Evolutionary conservation across 768 basidiomycete species (phyloP).

Genomic region (Mycena polygramma): DNA sequence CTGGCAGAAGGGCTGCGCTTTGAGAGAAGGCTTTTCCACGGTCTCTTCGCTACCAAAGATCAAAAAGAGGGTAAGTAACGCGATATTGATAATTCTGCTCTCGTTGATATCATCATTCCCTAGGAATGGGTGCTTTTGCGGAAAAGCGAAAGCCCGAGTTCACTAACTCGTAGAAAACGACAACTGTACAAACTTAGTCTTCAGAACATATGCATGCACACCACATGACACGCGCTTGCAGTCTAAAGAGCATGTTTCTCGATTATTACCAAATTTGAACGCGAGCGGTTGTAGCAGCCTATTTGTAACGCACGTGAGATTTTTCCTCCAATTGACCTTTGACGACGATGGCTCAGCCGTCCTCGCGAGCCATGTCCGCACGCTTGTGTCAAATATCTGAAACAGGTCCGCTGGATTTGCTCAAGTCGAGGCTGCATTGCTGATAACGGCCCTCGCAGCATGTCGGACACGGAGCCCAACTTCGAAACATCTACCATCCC

Average conservation of each 20-base stretch:
- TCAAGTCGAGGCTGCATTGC: not conserved
- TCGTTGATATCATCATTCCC: conserved; percentile 23
- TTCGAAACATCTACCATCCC: conserved; percentile 2
- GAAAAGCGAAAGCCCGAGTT: conserved; percentile 94
- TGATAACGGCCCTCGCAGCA: conserved; percentile 1
- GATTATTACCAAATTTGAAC: conserved; percentile 21
- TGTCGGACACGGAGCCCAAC: not conserved
- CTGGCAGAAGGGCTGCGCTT: conserved; percentile 88
- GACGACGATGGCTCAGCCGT: conserved; percentile 4
- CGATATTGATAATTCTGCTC: not conserved
- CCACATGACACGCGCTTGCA: not conserved
- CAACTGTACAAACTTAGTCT: not conserved
- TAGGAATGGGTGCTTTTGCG: conserved; percentile 95
- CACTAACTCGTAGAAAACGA: conserved; percentile 63
- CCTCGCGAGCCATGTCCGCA: conserved; percentile 15
- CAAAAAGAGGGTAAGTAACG: conserved; percentile 83
- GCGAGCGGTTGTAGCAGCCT: conserved; percentile 24
- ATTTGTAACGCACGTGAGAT: conserved; percentile 5
- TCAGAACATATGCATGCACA: not conserved
- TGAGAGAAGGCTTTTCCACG: conserved; percentile 92
- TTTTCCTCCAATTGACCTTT: not conserved
- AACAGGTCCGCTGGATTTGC: conserved; percentile 16
- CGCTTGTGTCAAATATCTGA: conserved; percentile 14
- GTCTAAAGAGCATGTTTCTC: no score
- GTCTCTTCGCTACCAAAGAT: conserved; percentile 92